phyloP scores from a whole-genome alignment of 2,329 filamentous ascomycete genomes.

The Didymella exigua region DNA sequence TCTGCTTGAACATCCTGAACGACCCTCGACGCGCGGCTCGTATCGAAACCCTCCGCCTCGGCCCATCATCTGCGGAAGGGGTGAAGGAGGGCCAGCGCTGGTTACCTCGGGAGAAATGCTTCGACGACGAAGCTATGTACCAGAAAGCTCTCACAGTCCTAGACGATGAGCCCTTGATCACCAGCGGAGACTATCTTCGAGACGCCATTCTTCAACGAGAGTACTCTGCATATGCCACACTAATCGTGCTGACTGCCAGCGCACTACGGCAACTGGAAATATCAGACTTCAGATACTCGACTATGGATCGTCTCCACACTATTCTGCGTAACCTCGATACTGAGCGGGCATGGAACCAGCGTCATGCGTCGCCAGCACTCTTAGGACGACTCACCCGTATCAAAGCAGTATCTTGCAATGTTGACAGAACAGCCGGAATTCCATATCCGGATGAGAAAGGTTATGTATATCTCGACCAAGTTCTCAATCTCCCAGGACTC shows the following conservation, averaged over 20 bases:
- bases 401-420: conserved; percentile 25
- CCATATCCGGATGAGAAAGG: conserved; percentile 12
- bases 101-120: conserved; percentile 21
- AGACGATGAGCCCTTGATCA: conserved; percentile 22
- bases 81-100: conserved; percentile 25
- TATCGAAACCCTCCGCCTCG: conserved; percentile 30
- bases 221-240: conserved; percentile 33
- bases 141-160: conserved; percentile 19
- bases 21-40: conserved; percentile 22
- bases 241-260: conserved; percentile 31
- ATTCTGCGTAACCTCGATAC: conserved; percentile 24
- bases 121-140: conserved; percentile 21
- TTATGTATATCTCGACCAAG: conserved; percentile 15
- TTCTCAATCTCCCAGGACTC: conserved; percentile 24
- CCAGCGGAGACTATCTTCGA: conserved; percentile 22
- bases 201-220: conserved; percentile 29
- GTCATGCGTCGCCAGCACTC: conserved; percentile 17
- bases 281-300: conserved; percentile 25
- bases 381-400: conserved; percentile 23
- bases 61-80: conserved; percentile 20
- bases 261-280: conserved; percentile 25
- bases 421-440: conserved; percentile 24
- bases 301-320: conserved; percentile 26
- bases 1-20: conserved; percentile 31
- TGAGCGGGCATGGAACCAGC: conserved; percentile 6